Conservation (phyloP, 805 yeast species). For the Teunomyces cretensis region DNA sequence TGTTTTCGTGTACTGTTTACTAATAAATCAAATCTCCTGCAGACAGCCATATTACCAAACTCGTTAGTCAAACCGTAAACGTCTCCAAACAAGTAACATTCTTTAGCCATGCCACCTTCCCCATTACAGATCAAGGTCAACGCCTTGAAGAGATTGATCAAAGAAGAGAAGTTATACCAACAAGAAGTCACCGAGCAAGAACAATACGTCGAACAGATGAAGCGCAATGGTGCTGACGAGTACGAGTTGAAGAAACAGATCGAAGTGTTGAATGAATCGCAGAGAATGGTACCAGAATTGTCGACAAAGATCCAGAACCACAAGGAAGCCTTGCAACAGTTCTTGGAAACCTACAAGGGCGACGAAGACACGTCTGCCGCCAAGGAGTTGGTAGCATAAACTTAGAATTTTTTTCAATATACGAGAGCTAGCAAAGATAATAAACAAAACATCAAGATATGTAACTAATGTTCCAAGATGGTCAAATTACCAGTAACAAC, state of each 20-base stretch:
- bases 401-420: neutral
- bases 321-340: slow-evolving; percentile 43
- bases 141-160: slow-evolving; percentile 66
- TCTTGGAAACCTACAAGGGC: slow-evolving; percentile 33
- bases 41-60: neutral
- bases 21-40: neutral
- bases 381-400: slow-evolving; percentile 14
- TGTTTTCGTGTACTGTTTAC: slow-evolving; percentile 5
- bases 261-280: slow-evolving; percentile 37
- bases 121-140: slow-evolving; percentile 67
- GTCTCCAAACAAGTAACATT: neutral
- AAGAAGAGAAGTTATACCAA: slow-evolving; percentile 63
- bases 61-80: neutral
- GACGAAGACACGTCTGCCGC: slow-evolving; percentile 35
- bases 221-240: slow-evolving; percentile 50
- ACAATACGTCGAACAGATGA: slow-evolving; percentile 46
- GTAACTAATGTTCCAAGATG: slow-evolving; percentile 78
- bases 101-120: slow-evolving; percentile 59
- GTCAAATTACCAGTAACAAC: slow-evolving; percentile 96
- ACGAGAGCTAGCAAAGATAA: neutral
- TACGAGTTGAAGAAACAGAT: slow-evolving; percentile 59
- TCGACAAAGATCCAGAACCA: slow-evolving; percentile 16
- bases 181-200: slow-evolving; percentile 59
- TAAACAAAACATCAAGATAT: neutral
- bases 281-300: slow-evolving; percentile 35